Conservation (phyloP, 2,329 filamentous ascomycete species). For the Teratosphaeria pseudoeucalypti region DNA sequence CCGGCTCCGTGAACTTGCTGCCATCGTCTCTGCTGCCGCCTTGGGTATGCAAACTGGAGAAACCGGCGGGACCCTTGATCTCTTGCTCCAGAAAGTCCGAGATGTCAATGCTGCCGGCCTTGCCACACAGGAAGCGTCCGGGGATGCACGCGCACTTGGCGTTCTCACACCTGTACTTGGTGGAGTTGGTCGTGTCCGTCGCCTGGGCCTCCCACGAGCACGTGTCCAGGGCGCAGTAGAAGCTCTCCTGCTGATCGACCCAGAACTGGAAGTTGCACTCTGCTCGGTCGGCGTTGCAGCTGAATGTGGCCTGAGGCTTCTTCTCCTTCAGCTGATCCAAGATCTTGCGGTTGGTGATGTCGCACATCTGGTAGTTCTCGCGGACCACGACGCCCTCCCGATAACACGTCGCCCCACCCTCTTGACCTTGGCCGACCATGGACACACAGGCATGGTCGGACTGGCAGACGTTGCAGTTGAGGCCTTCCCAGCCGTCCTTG, state of each 20-base stretch:
- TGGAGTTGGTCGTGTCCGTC: slow-evolving; percentile 63
- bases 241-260: slow-evolving; percentile 88
- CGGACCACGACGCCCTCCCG: slow-evolving; percentile 82
- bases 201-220: slow-evolving; percentile 66
- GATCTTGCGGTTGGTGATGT: slow-evolving; percentile 94
- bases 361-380: slow-evolving; percentile 95
- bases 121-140: slow-evolving; percentile 87
- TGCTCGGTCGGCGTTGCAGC: slow-evolving; percentile 62
- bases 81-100: slow-evolving; percentile 72
- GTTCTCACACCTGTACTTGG: slow-evolving; percentile 73
- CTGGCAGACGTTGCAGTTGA: slow-evolving; percentile 94
- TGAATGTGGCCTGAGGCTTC: slow-evolving; percentile 89
- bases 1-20: slow-evolving; percentile 81
- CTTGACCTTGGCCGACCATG: slow-evolving; percentile 62
- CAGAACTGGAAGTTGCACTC: slow-evolving; percentile 98
- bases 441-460: slow-evolving; percentile 74
- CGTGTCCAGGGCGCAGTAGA: slow-evolving; percentile 82
- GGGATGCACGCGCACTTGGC: slow-evolving; percentile 81
- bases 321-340: slow-evolving; percentile 72
- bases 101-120: slow-evolving; percentile 83
- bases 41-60: slow-evolving; percentile 54
- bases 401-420: slow-evolving; percentile 78
- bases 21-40: slow-evolving; percentile 52
- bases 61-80: slow-evolving; percentile 80
- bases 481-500: slow-evolving; percentile 86